Evolutionary conservation across 495 filamentous ascomycete species (phyloP), one percentile per base, ranked within the genome.

Genomic region (Neurospora hispaniola): DNA sequence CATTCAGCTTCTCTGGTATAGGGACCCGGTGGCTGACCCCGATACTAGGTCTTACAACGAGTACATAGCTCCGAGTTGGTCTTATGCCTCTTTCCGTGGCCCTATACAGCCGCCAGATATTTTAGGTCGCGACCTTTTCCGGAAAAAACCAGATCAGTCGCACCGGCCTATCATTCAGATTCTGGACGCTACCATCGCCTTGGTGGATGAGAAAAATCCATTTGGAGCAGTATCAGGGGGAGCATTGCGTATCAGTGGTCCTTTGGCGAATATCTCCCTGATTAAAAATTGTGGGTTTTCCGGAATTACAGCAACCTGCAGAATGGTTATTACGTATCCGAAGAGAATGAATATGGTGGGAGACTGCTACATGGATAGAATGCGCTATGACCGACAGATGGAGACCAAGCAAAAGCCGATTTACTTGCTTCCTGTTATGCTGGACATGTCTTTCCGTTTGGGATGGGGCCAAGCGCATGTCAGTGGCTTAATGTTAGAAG

Each of bases 381-480:
- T 2, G 0, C 2, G 0, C n/a, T 23, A 2, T 23, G 9, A 10
- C 27, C 11, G 46, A 3, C 46, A 27, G 20, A 4, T 23, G 46
- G 3, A 3, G 20, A 35, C 35, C 5, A 35, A 5, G 10, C 46
- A 54, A 54, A 54, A 54, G 46, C 9, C 46, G 5, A 0, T 2
- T 27, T 54, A 54, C 46, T 27, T 54, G 0, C 46, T 54, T 27
- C 20, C 20, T 27, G 20, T 27, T 4, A 54, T 54, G 20, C 27
- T 54, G 18, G 46, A 23, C 20, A 6, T 12, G 20, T 12, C 44
- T 7, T 48, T 3, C n/a, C n/a, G n/a, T n/a, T 0, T 0, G 8
- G 46, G 46, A 10, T 5, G 46, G n/a, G 1, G 3, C 0, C 0
- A 23, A 9, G 0, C 0, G 11, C 0, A 4, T 0, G 46, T 54